phyloP scores from a whole-genome alignment of 148 eudicot species.

The Camellia granthamiana region DNA sequence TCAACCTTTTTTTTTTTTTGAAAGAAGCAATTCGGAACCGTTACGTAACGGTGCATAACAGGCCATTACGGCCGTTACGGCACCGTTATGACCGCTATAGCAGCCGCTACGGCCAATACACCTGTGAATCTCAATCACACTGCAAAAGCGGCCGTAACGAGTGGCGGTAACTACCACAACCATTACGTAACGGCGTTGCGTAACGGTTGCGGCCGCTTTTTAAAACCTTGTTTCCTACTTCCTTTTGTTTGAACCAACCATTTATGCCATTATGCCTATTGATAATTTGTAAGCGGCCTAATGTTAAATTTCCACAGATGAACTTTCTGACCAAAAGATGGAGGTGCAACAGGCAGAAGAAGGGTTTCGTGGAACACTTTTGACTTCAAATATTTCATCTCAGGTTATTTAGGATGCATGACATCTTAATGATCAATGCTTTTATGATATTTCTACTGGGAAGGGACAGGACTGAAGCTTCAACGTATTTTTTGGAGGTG shows the following conservation, averaged over 20 bases:
- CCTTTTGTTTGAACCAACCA: not conserved
- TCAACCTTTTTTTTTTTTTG: too few relatives aligned
- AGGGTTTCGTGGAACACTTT: constrained; percentile 92
- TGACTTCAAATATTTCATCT: constrained; percentile 63
- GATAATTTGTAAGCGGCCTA: constrained; percentile 1
- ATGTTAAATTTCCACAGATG: constrained; percentile 48
- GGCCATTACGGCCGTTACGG: too few relatives aligned
- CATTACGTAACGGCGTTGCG: too few relatives aligned
- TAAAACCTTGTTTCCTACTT: not conserved
- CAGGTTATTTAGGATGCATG: constrained; percentile 51
- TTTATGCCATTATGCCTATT: not conserved
- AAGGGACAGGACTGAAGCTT: not conserved
- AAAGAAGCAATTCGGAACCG: too few relatives aligned
- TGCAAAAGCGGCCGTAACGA: too few relatives aligned
- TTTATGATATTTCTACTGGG: constrained; percentile 3
- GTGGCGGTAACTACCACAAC: too few relatives aligned
- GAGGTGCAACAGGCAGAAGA: constrained; percentile 71
- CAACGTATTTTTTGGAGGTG: constrained; percentile 8
- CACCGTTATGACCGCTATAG: too few relatives aligned
- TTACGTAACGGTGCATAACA: too few relatives aligned
- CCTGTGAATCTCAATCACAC: too few relatives aligned
- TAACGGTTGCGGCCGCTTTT: too few relatives aligned
- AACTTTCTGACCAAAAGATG: constrained; percentile 70
- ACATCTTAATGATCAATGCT: constrained; percentile 8
- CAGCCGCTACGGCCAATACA: too few relatives aligned